Evolutionary conservation across 2,329 filamentous ascomycete species (phyloP), one percentile per base, ranked within the genome.

Genomic region (Calonectria pseudoreteaudii): DNA sequence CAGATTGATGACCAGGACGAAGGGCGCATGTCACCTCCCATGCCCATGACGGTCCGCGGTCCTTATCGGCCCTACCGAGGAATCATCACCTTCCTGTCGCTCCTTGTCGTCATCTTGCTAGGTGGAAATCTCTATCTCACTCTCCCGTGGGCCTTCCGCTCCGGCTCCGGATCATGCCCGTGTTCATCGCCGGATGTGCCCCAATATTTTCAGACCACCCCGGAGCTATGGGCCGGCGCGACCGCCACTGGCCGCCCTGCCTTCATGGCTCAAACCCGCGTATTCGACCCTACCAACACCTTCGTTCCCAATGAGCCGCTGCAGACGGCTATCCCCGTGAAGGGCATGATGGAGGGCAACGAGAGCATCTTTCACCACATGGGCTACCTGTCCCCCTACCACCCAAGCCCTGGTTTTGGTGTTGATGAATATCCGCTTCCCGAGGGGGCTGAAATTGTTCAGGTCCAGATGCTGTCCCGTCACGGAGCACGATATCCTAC

Each of bases 401-500:
- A 90, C 74, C 91, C 93, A 0, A 92, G 93, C 70, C 90, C 93
- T 0, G 94, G 94, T 1, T 95, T 95, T 76, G 94, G 94, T 3
- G 93, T 94, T 0, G 86, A 93, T 20, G 94, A 96, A 83, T 94
- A 93, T 78, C 87, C 93, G 4, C 82, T 94, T 20, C 94, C 93
- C 0, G 82, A 86, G 9, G 93, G 91, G 16, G 90, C 93, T 0
- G 91, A 93, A 72, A 93, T 95, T 65, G 86, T 92, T 34, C 93
- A 94, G 85, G 86, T 95, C 26, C 89, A 90, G 85, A 93, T 95
- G 91, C 86, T 95, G 6, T 93, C 92, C 16, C 90, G 94, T 1
- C 94, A 95, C 81, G 94, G 94, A 11, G 89, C 93, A 49, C 89
- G 94, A 18, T 96, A 95, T 82, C 94, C 94, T 0, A 94, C 93